Percentiles rank a stretch among this genome's conserved stretches.
These are phyloP conservation scores for Heliamphora exappendiculata DNA, from an alignment of 148 eudicot species.

Conservation along the genomic window DNA sequence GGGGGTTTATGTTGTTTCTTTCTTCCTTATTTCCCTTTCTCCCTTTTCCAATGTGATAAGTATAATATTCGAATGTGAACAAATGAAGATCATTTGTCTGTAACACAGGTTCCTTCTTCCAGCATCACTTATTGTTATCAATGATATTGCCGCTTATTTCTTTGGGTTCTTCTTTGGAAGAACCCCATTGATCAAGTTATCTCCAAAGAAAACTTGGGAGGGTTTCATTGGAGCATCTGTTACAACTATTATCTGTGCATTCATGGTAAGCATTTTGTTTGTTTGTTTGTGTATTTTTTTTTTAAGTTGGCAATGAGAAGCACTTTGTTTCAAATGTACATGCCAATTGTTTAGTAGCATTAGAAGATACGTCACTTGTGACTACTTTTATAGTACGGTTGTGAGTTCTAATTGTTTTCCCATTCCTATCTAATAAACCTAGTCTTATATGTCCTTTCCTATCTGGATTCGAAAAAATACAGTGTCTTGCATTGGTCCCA, in stretches of 20 bases:
- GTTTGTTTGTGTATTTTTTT: neutral
- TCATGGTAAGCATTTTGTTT: conserved; percentile 59
- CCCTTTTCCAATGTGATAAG: neutral
- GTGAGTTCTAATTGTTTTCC: neutral
- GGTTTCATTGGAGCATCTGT: conserved; percentile 97
- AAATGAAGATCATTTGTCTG: neutral
- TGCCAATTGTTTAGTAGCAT: neutral
- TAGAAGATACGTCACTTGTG: neutral
- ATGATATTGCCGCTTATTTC: conserved; percentile 92
- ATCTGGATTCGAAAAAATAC: neutral
- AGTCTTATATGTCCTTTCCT: neutral
- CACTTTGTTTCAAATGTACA: neutral
- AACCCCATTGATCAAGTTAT: conserved; percentile 92
- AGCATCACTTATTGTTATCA: conserved; percentile 90
- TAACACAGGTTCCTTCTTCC: conserved; percentile 96
- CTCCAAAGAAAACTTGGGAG: conserved; percentile 98
- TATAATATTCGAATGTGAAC: neutral
- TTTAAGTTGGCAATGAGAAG: conserved; percentile 5
- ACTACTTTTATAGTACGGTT: neutral
- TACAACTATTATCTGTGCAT: conserved; percentile 74
- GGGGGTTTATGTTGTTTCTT: neutral
- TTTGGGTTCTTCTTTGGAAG: conserved; percentile 93
- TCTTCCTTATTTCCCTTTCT: neutral
- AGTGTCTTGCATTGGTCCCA: neutral
- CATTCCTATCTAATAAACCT: neutral